A percentile compares a stretch with the other conserved stretches of the same genome.
phyloP scores from a whole-genome alignment of 305 asterid species.

The Lippia alba region DNA sequence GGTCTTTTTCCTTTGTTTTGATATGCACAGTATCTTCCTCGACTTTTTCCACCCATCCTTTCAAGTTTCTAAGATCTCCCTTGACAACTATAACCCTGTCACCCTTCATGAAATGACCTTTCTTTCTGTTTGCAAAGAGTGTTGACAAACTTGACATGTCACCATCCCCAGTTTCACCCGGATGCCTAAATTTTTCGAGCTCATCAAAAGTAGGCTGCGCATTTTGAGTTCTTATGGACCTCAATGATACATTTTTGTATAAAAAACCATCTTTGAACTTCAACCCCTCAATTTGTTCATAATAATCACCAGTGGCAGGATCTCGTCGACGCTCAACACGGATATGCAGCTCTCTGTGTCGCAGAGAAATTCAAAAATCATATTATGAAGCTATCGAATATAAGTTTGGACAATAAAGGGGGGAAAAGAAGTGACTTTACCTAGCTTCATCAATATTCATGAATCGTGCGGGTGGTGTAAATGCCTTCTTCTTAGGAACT shows the following conservation, averaged over 20 bases:
- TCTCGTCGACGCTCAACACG: slow-evolving; percentile 87
- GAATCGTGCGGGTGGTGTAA: slow-evolving; percentile 91
- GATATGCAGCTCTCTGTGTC: slow-evolving; percentile 78
- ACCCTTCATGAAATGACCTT: slow-evolving; percentile 94
- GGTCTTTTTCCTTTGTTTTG: slow-evolving; percentile 79
- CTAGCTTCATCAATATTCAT: slow-evolving; percentile 94
- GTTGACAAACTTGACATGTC: slow-evolving; percentile 83
- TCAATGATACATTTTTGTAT: slow-evolving; percentile 78
- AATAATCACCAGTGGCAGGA: slow-evolving; percentile 80
- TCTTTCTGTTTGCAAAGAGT: slow-evolving; percentile 82
- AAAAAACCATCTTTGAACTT: slow-evolving; percentile 94
- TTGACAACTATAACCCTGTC: slow-evolving; percentile 88
- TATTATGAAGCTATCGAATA: not conserved
- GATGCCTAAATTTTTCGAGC: slow-evolving; percentile 90
- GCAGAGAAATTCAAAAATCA: slow-evolving; percentile 14
- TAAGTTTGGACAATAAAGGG: slow-evolving; percentile 2
- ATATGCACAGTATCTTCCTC: slow-evolving; percentile 95
- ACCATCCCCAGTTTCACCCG: slow-evolving; percentile 80
- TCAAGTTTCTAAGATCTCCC: slow-evolving; percentile 90
- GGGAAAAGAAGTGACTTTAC: slow-evolving; percentile 42
- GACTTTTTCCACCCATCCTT: slow-evolving; percentile 93
- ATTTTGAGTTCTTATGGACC: slow-evolving; percentile 79
- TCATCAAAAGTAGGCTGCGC: slow-evolving; percentile 94
- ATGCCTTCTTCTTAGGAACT: slow-evolving; percentile 86
- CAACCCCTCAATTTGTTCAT: slow-evolving; percentile 87